These are phyloP conservation scores for Diplotaxis tenuifolia DNA, from an alignment of 345 rosid species.

Conservation along the genomic window DNA sequence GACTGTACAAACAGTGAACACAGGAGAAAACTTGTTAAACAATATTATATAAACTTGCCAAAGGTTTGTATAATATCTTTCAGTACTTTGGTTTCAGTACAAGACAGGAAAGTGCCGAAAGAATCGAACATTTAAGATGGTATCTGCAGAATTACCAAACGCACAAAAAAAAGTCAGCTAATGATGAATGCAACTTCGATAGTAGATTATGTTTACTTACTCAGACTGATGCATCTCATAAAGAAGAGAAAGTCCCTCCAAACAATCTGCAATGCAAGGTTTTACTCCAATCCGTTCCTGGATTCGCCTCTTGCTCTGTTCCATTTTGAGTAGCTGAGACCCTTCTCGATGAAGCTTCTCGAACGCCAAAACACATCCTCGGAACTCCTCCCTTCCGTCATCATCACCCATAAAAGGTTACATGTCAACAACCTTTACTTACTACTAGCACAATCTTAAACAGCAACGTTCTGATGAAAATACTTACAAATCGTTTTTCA, in stretches of 20 bases:
- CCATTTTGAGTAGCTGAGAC: conserved; percentile 52
- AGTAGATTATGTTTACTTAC: conserved; percentile 40
- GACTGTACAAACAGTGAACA: conserved; percentile 36
- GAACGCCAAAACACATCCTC: conserved; percentile 47
- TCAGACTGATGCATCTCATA: conserved; percentile 68
- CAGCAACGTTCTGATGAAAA: background rate
- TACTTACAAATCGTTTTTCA: conserved; percentile 58
- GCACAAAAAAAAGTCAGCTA: background rate
- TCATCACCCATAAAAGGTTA: background rate
- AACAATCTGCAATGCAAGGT: conserved; percentile 66
- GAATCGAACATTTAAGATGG: conserved; percentile 59
- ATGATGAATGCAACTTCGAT: background rate
- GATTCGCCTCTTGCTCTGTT: conserved; percentile 44
- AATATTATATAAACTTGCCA: background rate
- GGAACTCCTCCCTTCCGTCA: conserved; percentile 58
- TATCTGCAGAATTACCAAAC: conserved; percentile 41
- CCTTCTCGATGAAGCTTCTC: conserved; percentile 58
- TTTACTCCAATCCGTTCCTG: conserved; percentile 63
- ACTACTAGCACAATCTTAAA: background rate
- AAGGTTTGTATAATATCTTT: background rate
- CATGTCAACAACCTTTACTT: background rate
- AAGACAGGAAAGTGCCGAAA: conserved; percentile 65
- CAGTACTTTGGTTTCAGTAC: conserved; percentile 63
- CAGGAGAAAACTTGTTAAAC: background rate
- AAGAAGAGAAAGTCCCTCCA: conserved; percentile 67